Base-by-base conservation (phyloP, 2,329 filamentous ascomycete genomes). In the Cladosporium sp. region DNA sequence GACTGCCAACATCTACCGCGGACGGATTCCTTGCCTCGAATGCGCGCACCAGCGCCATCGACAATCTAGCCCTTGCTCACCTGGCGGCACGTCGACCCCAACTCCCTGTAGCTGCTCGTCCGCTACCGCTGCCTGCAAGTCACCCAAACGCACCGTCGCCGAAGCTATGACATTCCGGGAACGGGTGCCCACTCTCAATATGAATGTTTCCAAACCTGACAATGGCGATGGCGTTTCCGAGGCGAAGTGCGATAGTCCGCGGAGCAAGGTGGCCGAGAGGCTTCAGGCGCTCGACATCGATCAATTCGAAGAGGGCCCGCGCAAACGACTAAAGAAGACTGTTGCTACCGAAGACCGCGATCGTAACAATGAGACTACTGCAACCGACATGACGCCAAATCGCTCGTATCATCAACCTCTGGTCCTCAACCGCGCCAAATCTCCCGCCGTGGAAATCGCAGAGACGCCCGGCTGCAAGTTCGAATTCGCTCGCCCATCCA, bases 231-330 rank as follows among this genome's bases (percentile, higher is more conserved):
- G 33, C 41, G 32, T 43, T 40, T 43, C 48, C 11, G 28, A 33
- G 33, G 48, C 37, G 31, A 40, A 32, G 9, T 53, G 49, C 16
- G 55, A 65, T n/a, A 66, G 64, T 54, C 64, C 64, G 14, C 55
- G 63, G 41, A 61, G 57, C 16, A 61, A 59, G 45, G 61, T 66
- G 18, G 64, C 63, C 10, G 60, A 63, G 48, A 53, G 58, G 34
- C 51, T 66, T 8, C 44, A 57, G 31, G 53, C 51, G 9, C 54
- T 67, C 2, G 58, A 62, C 28, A 54, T 43, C n/a, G 44, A 46
- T 19, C 49, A 32, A 31, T 45, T 22, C 32, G 49, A 48, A 18
- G 37, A 37, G 14, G 45, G 42, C 38, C 44, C 40, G 28, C 45
- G 45, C 28, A 46, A 38, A 42, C 32, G 28, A 33, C 45, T 49